Conservation (phyloP, 257 asterid species). For the Plectranthus barbatus region DNA sequence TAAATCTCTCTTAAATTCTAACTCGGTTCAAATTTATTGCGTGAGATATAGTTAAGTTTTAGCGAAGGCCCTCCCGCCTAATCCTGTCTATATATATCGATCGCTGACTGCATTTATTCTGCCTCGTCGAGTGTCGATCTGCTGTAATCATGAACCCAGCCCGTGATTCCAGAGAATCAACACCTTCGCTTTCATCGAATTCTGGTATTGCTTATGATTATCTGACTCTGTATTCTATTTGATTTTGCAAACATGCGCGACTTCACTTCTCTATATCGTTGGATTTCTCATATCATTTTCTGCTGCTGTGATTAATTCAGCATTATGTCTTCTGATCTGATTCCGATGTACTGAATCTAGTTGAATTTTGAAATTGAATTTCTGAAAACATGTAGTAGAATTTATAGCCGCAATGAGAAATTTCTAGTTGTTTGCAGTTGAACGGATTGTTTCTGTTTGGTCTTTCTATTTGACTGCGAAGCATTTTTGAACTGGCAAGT, state of each 20-base stretch:
- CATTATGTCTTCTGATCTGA: not conserved
- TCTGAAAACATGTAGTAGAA: not conserved
- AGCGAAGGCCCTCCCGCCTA: slow-evolving; percentile 12
- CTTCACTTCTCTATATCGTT: not conserved
- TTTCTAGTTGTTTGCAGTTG: not conserved
- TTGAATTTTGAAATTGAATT: not conserved
- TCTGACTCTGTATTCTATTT: not conserved
- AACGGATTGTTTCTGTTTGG: not conserved
- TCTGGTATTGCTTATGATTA: slow-evolving; percentile 19
- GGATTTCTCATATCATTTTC: not conserved
- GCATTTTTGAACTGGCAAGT: not conserved
- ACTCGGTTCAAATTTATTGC: too few relatives aligned
- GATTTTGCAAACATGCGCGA: not conserved
- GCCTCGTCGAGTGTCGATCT: slow-evolving; percentile 4
- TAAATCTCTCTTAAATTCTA: too few relatives aligned
- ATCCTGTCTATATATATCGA: not conserved
- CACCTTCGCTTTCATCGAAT: slow-evolving; percentile 30
- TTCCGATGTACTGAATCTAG: not conserved
- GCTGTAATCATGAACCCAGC: slow-evolving; percentile 22
- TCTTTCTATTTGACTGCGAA: not conserved
- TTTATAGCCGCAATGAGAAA: not conserved
- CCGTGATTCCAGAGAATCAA: slow-evolving; percentile 30
- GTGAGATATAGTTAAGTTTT: too few relatives aligned
- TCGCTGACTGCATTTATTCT: not conserved
- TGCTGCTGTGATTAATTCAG: not conserved